Evolutionary conservation across 2,329 filamentous ascomycete species (phyloP), one percentile per base, ranked within the genome.

Genomic region (Tolypocladium album): DNA sequence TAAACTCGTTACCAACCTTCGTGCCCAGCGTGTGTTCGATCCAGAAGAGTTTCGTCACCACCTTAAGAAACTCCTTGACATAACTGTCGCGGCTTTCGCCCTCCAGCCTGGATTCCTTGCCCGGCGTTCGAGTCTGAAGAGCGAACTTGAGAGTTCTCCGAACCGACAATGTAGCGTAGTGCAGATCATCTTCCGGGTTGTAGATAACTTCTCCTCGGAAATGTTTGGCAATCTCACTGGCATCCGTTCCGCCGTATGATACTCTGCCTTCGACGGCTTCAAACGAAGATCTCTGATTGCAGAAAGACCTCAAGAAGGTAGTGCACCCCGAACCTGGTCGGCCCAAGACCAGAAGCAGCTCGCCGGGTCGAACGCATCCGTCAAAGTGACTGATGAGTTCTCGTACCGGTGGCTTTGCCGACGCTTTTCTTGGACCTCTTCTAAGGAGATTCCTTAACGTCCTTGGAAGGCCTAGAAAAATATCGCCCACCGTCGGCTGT

Each of bases 1-100:
- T 79, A 50, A 86, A 81, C 62, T 88, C 86, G 62, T 88, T 84
- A 11, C 88, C 88, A 13, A 90, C 85, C 63, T 83, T 84, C 0
- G 87, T 90, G n/a, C 82, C 77, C 50, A 87, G 72, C 0, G 86
- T 88, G 65, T 90, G 87, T 58, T 84, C 82, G 31, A 90, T 88
- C 76, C 87, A 88, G 65, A 90, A 88, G 0, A 90, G 75, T 63
- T 88, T 87, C 40, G 87, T 83, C 4, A 89, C 84, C 0, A 88
- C 84, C 17, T 81, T 73, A 4, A 84, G 75, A 50, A 82, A 77
- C 59, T 82, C 80, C 2, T 75, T 74, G 3, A 83, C 78, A 13
- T 80, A 77, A 22, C 86, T 80, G 5, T 78, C 73, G 6, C 83
- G 78, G 5, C 77, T 80, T 63, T 88, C 86, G 1, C 83, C 86